phyloP scores from a whole-genome alignment of 176 grass and related monocot genomes.

The Carex pumila region DNA sequence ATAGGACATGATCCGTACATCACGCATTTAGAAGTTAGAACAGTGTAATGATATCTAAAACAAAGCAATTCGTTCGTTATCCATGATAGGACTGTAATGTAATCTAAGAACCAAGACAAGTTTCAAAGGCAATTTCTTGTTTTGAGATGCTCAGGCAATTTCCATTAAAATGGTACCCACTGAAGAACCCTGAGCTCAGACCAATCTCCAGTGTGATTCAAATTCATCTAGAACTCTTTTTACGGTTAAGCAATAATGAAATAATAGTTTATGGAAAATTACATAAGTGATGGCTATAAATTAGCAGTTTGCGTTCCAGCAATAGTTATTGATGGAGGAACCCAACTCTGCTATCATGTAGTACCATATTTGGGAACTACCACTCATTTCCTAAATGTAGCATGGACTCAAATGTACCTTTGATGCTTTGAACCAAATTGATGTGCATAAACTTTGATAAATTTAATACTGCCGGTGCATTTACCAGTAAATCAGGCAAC shows the following conservation, averaged over 20 bases:
- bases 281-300: neutral
- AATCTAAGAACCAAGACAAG: neutral
- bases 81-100: neutral
- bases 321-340: neutral
- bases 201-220: neutral
- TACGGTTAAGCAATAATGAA: neutral
- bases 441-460: neutral
- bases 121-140: neutral
- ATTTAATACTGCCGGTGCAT: neutral
- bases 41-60: neutral
- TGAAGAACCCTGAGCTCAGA: no score
- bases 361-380: neutral
- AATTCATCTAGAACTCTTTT: neutral
- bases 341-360: neutral
- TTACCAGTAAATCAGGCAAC: neutral
- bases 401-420: neutral
- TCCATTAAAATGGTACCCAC: neutral
- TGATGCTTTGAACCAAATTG: neutral
- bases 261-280: neutral
- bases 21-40: no score
- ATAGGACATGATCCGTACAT: no score
- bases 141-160: neutral
- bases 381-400: neutral
- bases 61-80: neutral
- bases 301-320: neutral